These are phyloP conservation scores for Suhomyces yuchorum DNA, from an alignment of 1,139 yeast species.

Conservation along the genomic window DNA sequence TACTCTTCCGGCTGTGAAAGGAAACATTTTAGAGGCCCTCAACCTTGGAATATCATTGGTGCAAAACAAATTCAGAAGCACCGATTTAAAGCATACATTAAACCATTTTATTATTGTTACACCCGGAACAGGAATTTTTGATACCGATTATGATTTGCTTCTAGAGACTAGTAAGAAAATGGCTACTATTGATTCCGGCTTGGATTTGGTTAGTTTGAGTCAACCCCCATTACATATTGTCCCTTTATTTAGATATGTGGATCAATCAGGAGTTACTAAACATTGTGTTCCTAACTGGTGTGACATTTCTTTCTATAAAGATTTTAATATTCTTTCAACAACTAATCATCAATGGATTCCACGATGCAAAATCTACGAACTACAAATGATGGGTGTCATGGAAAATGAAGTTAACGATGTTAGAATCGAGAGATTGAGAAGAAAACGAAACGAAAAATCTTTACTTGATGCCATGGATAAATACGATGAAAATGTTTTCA, in stretches of 20 bases:
- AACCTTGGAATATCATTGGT: constrained; percentile 79
- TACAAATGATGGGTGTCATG: constrained; percentile 98
- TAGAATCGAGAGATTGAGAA: constrained; percentile 56
- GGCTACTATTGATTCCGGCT: constrained; percentile 76
- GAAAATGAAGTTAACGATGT: constrained; percentile 79
- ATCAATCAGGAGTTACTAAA: constrained; percentile 50
- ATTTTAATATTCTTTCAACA: constrained; percentile 38
- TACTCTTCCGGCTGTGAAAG: constrained; percentile 83
- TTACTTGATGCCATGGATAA: constrained; percentile 55
- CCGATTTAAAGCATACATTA: constrained; percentile 85
- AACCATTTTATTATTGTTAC: constrained; percentile 83
- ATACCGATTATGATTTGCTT: constrained; percentile 81
- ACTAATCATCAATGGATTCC: constrained; percentile 75
- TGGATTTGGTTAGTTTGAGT: constrained; percentile 85
- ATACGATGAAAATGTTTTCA: constrained; percentile 61
- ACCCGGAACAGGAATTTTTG: constrained; percentile 92
- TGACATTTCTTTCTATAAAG: constrained; percentile 86
- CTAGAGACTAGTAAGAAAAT: constrained; percentile 75
- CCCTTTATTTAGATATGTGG: constrained; percentile 75
- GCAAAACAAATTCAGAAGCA: constrained; percentile 78
- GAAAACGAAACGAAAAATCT: constrained; percentile 31
- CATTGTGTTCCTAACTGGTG: constrained; percentile 95
- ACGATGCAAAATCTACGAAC: constrained; percentile 86
- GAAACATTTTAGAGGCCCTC: constrained; percentile 85
- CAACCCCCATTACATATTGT: constrained; percentile 92